Percentiles rank a stretch among this genome's conserved stretches.
These are phyloP conservation scores for Pyricularia grisea DNA, from an alignment of 2,329 filamentous ascomycete genomes.

Conservation along the genomic window DNA sequence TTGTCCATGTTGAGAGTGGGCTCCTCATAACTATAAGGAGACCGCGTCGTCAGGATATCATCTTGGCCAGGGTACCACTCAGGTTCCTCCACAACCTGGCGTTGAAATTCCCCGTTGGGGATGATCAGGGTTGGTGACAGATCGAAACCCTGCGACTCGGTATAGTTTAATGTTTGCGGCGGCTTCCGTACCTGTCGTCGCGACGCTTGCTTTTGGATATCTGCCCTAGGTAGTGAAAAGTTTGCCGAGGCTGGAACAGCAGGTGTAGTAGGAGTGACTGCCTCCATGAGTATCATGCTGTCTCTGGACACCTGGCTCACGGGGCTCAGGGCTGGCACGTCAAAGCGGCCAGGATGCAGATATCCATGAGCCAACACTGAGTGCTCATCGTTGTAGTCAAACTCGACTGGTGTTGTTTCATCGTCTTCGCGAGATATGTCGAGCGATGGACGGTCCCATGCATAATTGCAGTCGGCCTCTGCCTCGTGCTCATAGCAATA, in stretches of 20 bases:
- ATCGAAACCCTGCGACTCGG: constrained; percentile 48
- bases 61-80: constrained; percentile 21
- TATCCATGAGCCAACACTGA: neutral
- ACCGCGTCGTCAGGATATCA: constrained; percentile 21
- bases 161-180: constrained; percentile 44
- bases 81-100: constrained; percentile 32
- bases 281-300: constrained; percentile 22
- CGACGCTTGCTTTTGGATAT: constrained; percentile 12
- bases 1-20: constrained; percentile 23
- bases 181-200: constrained; percentile 26
- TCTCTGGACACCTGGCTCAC: constrained; percentile 31
- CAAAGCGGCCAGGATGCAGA: constrained; percentile 19
- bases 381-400: constrained; percentile 11
- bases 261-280: constrained; percentile 30
- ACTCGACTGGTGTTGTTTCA: constrained; percentile 15
- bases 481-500: constrained; percentile 62
- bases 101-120: constrained; percentile 43
- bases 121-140: constrained; percentile 55
- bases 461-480: constrained; percentile 57
- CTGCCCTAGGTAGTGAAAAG: constrained; percentile 3
- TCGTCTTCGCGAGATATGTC: constrained; percentile 29
- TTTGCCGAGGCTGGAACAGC: constrained; percentile 15
- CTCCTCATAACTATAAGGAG: constrained; percentile 22
- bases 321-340: constrained; percentile 39
- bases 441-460: constrained; percentile 51